phyloP scores from a whole-genome alignment of 148 eudicot genomes.

The Pouteria glomerata region DNA sequence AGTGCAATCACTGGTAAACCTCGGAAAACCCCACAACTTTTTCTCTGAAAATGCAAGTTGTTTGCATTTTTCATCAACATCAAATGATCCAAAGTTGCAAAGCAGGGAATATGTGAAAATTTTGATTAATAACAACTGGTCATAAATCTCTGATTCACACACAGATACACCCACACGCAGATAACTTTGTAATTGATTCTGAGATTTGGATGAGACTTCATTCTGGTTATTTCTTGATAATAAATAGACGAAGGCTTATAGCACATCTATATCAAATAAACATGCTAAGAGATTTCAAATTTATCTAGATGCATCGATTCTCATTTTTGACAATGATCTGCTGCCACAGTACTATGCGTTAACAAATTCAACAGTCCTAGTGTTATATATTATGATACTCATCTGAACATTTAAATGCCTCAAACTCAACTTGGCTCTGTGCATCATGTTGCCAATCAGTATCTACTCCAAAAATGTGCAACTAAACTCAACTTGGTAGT shows the following conservation, averaged over 20 bases:
- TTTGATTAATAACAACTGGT: neutral
- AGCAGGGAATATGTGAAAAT: neutral
- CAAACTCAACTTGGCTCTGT: neutral
- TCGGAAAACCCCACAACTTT: slow-evolving; percentile 48
- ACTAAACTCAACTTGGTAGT: neutral
- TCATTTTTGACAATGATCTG: neutral
- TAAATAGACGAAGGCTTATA: neutral
- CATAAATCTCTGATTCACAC: neutral
- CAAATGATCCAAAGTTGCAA: neutral
- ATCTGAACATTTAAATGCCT: neutral
- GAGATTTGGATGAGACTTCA: neutral
- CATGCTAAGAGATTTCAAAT: slow-evolving; percentile 2
- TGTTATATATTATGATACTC: neutral
- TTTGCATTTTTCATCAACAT: neutral
- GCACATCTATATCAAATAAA: neutral
- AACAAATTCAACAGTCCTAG: neutral
- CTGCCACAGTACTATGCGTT: neutral
- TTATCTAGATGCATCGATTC: neutral
- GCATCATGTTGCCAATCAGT: neutral
- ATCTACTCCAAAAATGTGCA: neutral
- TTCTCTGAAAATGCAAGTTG: slow-evolving; percentile 33
- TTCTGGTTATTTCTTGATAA: neutral
- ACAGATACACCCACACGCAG: neutral
- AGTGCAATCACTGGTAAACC: slow-evolving; percentile 57
- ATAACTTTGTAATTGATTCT: neutral